Evolutionary conservation across 176 grass and related monocot genomes (phyloP), one percentile per base, ranked within the genome.

Genomic region (Avena eriantha): DNA sequence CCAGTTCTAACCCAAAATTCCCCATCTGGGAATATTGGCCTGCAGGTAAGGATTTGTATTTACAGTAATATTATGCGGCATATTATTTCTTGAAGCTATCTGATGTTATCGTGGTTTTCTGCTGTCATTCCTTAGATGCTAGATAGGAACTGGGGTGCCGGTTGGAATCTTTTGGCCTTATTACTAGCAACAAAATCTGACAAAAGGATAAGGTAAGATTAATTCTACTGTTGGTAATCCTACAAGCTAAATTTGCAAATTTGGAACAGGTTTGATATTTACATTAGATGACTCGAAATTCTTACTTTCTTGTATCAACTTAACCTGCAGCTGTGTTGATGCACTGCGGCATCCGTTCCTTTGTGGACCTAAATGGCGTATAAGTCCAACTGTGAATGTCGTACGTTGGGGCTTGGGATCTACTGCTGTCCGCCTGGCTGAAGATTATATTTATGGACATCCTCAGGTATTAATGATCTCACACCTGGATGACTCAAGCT

Each of bases 391-490:
- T 46, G 87, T 89, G 21, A 60, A 87, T 88, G 64, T 98, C n/a
- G 81, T 96, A 24, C 75, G 90, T 21, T 98, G 96, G 96, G 90
- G 96, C 36, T 86, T 98, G 86, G 94, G 97, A 53, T 98, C 97
- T 65, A 98, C 96, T 88, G 86, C 92, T 87, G 86, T 98, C 58
- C 88, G 82, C 39, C 94, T 98, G 90, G 88, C 96, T 75, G 93
- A 98, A 94, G 96, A 98, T 93, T 96, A 98, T 78, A 98, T 98
- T 60, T 98, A 98, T 87, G 93, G 89, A 22, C 84, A 21, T 49
- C 92, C 92, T 90, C 96, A 96, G 92, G 96, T 98, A 87, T 80
- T 56, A 36, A 35, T 83, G 71, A 71, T 73, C 39, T 75, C 34
- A 19, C 36, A 57, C 10, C 83, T 68, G 48, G 11, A 34, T 76